phyloP scores from a whole-genome alignment of 2,329 filamentous ascomycete genomes.

The Plenodomus lindquistii region DNA sequence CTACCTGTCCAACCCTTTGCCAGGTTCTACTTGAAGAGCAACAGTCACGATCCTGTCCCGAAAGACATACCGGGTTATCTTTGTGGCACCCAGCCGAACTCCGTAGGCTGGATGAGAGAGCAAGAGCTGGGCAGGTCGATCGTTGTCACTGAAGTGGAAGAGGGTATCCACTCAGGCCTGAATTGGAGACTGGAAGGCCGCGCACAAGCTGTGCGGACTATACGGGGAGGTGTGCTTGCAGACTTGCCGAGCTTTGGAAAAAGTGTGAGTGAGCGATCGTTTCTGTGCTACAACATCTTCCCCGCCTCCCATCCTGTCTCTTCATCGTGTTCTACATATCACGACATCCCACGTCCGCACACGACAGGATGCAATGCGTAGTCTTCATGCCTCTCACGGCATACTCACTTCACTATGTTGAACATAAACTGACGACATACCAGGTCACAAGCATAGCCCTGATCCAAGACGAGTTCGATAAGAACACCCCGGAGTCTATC shows the following conservation, averaged over 20 bases:
- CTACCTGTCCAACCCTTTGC: slow-evolving; percentile 39
- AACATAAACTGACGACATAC: too few relatives aligned
- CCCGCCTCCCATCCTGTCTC: too few relatives aligned
- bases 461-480: slow-evolving; percentile 52
- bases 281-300: too few relatives aligned
- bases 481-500: slow-evolving; percentile 9
- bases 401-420: too few relatives aligned
- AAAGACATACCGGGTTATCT: slow-evolving; percentile 45
- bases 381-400: too few relatives aligned
- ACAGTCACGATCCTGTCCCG: slow-evolving; percentile 37
- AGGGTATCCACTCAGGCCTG: slow-evolving; percentile 55
- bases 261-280: too few relatives aligned
- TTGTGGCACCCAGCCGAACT: slow-evolving; percentile 57
- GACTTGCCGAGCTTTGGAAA: slow-evolving; percentile 71
- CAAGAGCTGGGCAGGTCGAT: slow-evolving; percentile 53
- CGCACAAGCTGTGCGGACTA: slow-evolving; percentile 45
- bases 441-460: slow-evolving; percentile 62
- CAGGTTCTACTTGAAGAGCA: slow-evolving; percentile 50
- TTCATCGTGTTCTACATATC: too few relatives aligned
- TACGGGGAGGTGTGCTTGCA: slow-evolving; percentile 65
- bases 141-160: slow-evolving; percentile 57
- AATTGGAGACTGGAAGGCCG: slow-evolving; percentile 62
- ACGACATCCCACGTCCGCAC: too few relatives aligned
- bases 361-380: too few relatives aligned
- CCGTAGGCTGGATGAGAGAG: slow-evolving; percentile 62